A percentile compares a stretch with the other conserved stretches of the same genome.
These are phyloP conservation scores for Phellopilus nigrolimitatus DNA, from an alignment of 1,284 basidiomycete species.

Conservation along the genomic window DNA sequence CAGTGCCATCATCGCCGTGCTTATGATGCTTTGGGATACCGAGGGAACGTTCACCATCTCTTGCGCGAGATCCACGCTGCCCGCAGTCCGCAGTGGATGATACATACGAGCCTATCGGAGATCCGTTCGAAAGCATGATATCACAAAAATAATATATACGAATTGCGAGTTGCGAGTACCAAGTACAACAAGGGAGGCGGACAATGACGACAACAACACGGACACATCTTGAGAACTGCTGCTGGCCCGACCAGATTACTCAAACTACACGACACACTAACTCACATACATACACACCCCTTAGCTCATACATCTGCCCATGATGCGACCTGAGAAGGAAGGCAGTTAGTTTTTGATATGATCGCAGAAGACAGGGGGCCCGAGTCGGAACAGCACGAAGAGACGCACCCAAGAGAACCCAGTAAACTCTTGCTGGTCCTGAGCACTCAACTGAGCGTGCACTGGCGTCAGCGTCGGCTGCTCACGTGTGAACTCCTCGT, in stretches of 20 bases:
- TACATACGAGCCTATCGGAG: too few relatives aligned
- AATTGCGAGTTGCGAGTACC: constrained; percentile 1
- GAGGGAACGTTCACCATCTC: too few relatives aligned
- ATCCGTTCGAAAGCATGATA: too few relatives aligned
- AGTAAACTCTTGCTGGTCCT: constrained; percentile 93
- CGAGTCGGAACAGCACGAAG: too few relatives aligned
- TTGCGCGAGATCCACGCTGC: too few relatives aligned
- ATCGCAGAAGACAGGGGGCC: constrained; percentile 9
- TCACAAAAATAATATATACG: not conserved
- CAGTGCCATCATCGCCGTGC: too few relatives aligned
- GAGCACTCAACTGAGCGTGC: constrained; percentile 87
- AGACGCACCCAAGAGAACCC: constrained; percentile 87
- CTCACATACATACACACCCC: not conserved
- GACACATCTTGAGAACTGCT: not conserved
- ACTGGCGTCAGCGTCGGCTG: constrained; percentile 98
- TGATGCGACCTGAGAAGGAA: constrained; percentile 47
- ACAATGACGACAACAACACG: not conserved
- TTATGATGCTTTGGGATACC: too few relatives aligned
- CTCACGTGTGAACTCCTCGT: constrained; percentile 95
- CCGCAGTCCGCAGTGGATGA: too few relatives aligned
- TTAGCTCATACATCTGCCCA: constrained; percentile 64
- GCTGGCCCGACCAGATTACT: not conserved
- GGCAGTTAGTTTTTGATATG: not conserved
- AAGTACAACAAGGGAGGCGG: not conserved
- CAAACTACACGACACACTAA: constrained; percentile 11